Evolutionary conservation across 2,329 filamentous ascomycete genomes (phyloP).

Genomic region (Dendryphion nanum): DNA sequence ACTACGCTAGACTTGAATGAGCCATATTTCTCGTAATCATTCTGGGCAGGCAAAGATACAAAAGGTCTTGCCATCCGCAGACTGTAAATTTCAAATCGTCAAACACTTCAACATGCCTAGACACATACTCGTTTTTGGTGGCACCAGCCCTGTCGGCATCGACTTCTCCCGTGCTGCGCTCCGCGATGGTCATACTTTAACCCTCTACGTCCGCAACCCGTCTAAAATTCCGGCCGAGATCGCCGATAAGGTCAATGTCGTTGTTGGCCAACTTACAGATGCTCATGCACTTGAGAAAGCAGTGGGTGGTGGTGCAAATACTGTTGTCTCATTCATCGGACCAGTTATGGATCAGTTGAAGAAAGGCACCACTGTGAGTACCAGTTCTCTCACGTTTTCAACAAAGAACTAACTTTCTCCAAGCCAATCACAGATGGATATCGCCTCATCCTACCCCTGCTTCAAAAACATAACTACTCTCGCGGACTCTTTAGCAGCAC

Average conservation of each 20-base stretch:
- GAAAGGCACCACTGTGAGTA: conserved; percentile 2
- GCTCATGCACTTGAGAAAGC: conserved; percentile 6
- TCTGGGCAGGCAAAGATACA: neutral
- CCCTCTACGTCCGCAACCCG: conserved; percentile 11
- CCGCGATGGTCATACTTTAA: conserved; percentile 9
- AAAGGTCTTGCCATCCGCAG: too few relatives aligned
- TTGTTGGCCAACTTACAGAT: conserved; percentile 5
- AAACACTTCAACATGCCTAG: too few relatives aligned
- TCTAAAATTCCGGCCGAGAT: conserved; percentile 11
- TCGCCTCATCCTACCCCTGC: conserved; percentile 7
- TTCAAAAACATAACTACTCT: conserved; percentile 7
- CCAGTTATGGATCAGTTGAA: neutral
- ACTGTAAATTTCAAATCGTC: too few relatives aligned
- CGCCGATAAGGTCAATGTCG: conserved; percentile 3
- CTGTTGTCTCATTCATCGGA: conserved; percentile 9
- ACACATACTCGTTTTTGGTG: conserved; percentile 13
- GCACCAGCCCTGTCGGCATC: conserved; percentile 9
- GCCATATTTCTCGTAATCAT: neutral
- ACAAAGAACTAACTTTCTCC: neutral
- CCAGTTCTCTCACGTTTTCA: neutral
- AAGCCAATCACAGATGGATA: conserved; percentile 9
- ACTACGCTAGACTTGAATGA: neutral
- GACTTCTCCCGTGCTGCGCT: conserved; percentile 11
- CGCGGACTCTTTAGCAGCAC: conserved; percentile 8
- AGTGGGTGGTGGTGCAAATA: conserved; percentile 7